phyloP scores from a whole-genome alignment of 495 filamentous ascomycete species.

The Rostrohypoxylon terebratum region DNA sequence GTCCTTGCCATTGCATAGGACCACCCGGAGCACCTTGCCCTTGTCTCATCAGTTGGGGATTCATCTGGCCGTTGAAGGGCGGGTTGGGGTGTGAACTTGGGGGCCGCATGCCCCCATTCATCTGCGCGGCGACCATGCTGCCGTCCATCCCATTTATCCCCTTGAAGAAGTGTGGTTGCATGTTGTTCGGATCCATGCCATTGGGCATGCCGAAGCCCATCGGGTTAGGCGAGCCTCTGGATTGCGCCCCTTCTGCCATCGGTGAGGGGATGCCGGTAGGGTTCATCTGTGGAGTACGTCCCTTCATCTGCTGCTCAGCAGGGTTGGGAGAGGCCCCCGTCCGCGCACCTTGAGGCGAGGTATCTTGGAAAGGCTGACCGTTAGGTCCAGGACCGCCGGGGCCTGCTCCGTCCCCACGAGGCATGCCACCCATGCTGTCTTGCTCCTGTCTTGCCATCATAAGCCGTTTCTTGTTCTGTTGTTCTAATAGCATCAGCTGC shows the following conservation, averaged over 20 bases:
- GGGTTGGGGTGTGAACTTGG: conserved; percentile 83
- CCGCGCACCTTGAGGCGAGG: conserved; percentile 84
- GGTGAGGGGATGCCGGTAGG: conserved; percentile 83
- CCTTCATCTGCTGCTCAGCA: conserved; percentile 87
- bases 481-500: conserved; percentile 98
- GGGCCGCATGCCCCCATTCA: conserved; percentile 83
- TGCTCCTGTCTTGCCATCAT: conserved; percentile 98
- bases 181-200: conserved; percentile 75
- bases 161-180: conserved; percentile 69
- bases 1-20: conserved; percentile 68
- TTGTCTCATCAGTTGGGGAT: conserved; percentile 60
- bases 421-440: conserved; percentile 71
- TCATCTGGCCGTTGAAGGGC: conserved; percentile 74
- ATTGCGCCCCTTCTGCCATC: conserved; percentile 79
- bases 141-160: conserved; percentile 63
- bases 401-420: conserved; percentile 65
- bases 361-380: conserved; percentile 69
- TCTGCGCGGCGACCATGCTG: conserved; percentile 65
- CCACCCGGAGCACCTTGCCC: conserved; percentile 53
- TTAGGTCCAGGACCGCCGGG: conserved; percentile 67
- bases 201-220: conserved; percentile 75
- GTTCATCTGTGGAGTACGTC: conserved; percentile 88
- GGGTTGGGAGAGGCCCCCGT: conserved; percentile 90
- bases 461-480: conserved; percentile 97
- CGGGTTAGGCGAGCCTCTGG: conserved; percentile 83